A percentile compares a stretch with the other conserved stretches of the same genome.
phyloP scores from a whole-genome alignment of 2,329 filamentous ascomycete species.

The Aureobasidium namibiae region DNA sequence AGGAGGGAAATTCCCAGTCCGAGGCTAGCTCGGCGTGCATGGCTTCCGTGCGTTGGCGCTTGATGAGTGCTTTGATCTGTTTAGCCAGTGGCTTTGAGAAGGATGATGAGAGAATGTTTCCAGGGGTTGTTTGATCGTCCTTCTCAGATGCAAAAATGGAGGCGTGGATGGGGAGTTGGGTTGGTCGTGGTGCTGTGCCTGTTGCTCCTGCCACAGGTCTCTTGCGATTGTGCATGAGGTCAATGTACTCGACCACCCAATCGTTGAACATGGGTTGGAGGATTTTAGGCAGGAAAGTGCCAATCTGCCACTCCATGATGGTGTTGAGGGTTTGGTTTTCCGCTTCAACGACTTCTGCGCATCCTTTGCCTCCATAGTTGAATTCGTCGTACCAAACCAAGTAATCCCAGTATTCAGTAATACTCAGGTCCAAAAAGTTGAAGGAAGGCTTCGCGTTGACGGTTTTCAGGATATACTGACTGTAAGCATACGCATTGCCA shows the following conservation, averaged over 20 bases:
- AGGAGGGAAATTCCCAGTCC: constrained; percentile 77
- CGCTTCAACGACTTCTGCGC: constrained; percentile 64
- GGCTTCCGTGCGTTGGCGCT: constrained; percentile 78
- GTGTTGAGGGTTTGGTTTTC: constrained; percentile 78
- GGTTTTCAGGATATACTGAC: constrained; percentile 94
- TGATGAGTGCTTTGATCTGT: constrained; percentile 72
- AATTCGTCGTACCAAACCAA: constrained; percentile 98
- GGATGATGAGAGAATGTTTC: constrained; percentile 63
- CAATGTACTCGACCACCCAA: constrained; percentile 90
- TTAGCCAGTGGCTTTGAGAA: constrained; percentile 90
- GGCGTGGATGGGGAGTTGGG: constrained; percentile 52
- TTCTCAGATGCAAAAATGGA: constrained; percentile 50
- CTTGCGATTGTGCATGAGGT: constrained; percentile 86
- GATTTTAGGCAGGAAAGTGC: constrained; percentile 71
- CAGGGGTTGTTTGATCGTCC: constrained; percentile 47
- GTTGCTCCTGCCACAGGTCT: constrained; percentile 44
- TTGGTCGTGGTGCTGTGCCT: constrained; percentile 43
- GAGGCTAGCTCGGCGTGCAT: constrained; percentile 78
- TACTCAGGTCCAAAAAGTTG: constrained; percentile 92
- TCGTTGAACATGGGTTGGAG: constrained; percentile 81
- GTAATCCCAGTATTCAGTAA: constrained; percentile 99
- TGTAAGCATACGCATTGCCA: constrained; percentile 92
- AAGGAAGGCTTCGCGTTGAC: constrained; percentile 94
- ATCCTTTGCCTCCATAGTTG: constrained; percentile 95
- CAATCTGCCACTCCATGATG: constrained; percentile 98